phyloP scores from a whole-genome alignment of 192 early-diverging fungal species.

The Chytriomyces confervae region DNA sequence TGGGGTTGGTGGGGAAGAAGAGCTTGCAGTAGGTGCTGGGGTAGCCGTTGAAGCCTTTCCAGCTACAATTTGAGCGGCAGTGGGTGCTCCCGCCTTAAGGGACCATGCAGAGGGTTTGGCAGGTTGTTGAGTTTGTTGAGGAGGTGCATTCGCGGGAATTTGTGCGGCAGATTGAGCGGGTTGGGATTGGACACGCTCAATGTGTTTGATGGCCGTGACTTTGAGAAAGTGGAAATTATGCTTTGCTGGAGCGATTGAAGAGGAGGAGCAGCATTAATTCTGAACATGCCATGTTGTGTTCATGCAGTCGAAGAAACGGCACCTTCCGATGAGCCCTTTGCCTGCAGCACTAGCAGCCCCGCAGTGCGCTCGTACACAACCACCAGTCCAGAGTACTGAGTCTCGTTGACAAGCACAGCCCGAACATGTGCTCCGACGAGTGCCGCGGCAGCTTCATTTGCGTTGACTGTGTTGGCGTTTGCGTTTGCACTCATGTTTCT shows the following conservation, averaged over 20 bases:
- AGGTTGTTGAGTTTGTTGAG: not conserved
- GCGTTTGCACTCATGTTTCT: not conserved
- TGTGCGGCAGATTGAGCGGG: not conserved
- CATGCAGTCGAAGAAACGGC: not conserved
- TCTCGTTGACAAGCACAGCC: conserved; percentile 22
- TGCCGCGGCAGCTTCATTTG: not conserved
- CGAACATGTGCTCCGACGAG: conserved; percentile 39
- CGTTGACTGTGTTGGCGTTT: conserved; percentile 8
- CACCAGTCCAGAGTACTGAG: conserved; percentile 39
- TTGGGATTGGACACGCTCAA: not conserved
- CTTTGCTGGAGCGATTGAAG: not conserved
- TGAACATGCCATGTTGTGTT: not conserved
- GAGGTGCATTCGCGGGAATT: not conserved
- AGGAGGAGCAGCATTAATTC: not conserved
- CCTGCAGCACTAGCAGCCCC: conserved; percentile 46
- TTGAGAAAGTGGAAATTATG: conserved; percentile 48
- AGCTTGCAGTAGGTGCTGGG: not conserved
- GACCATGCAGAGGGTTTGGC: not conserved
- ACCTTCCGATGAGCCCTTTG: not conserved
- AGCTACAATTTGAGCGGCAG: conserved; percentile 14
- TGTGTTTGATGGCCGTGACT: conserved; percentile 35
- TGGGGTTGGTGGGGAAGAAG: not conserved
- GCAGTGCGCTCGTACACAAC: conserved; percentile 44
- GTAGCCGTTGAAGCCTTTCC: conserved; percentile 1
- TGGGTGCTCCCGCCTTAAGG: not conserved